Percentiles rank a stretch among this genome's conserved stretches.
phyloP scores from a whole-genome alignment of 2,329 filamentous ascomycete species.

The Aspergillus sojae region DNA sequence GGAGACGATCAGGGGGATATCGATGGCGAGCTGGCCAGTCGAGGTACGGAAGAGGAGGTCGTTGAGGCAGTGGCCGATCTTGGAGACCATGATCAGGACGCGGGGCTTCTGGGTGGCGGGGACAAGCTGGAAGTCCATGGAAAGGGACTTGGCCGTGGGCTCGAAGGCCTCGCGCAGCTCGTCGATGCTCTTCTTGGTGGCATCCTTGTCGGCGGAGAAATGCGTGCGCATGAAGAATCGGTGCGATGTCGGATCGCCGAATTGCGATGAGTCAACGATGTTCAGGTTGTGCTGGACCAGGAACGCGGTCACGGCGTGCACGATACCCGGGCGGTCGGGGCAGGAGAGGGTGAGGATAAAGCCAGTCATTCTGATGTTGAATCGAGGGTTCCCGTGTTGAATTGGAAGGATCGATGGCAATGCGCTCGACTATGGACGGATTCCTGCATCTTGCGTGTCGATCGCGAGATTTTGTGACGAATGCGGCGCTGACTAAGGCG shows the following conservation, averaged over 20 bases:
- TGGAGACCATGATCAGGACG: conserved; percentile 86
- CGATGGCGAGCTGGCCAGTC: conserved; percentile 72
- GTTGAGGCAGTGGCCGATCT: conserved; percentile 84
- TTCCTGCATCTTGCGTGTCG: background rate
- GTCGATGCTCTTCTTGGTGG: conserved; percentile 42
- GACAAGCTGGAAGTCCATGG: conserved; percentile 72
- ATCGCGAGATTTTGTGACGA: conserved; percentile 7
- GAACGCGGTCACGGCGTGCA: conserved; percentile 79
- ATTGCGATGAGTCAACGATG: conserved; percentile 83
- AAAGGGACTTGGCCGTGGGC: conserved; percentile 63
- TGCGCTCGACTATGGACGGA: background rate
- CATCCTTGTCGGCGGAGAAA: conserved; percentile 60
- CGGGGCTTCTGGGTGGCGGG: conserved; percentile 70
- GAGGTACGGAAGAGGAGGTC: conserved; percentile 79
- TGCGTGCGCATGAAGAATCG: conserved; percentile 90
- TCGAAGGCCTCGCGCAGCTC: conserved; percentile 61
- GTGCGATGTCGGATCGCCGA: conserved; percentile 72
- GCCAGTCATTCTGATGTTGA: conserved; percentile 49
- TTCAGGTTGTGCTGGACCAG: conserved; percentile 74
- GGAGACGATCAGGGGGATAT: conserved; percentile 76
- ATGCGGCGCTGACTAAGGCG: conserved; percentile 17
- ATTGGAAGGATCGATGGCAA: conserved; percentile 13
- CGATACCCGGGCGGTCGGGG: conserved; percentile 81
- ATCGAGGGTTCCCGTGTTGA: conserved; percentile 26
- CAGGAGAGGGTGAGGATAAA: conserved; percentile 81